Evolutionary conservation across 2,329 filamentous ascomycete species (phyloP).

Genomic region (Sclerotinia borealis): DNA sequence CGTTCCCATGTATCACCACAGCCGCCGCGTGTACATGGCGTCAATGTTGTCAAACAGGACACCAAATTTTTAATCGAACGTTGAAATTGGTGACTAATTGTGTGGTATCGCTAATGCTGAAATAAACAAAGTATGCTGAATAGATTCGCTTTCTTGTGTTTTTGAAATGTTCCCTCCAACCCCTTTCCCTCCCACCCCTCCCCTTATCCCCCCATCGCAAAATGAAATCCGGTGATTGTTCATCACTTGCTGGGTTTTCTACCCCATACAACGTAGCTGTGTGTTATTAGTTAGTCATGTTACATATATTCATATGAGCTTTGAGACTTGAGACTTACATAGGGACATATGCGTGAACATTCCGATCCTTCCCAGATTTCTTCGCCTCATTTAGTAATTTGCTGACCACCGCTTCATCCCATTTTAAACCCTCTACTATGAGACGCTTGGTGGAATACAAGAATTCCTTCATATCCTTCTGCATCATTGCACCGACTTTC

Average conservation of each 20-base stretch:
- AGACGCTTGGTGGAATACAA: neutral
- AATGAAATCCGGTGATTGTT: neutral
- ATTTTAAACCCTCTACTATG: neutral
- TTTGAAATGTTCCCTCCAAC: no score
- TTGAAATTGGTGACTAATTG: neutral
- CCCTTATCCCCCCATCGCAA: neutral
- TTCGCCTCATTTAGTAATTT: neutral
- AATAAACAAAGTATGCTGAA: neutral
- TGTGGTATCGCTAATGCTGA: neutral
- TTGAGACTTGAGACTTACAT: neutral
- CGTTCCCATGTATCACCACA: neutral
- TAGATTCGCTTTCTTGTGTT: neutral
- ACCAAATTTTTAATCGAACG: neutral
- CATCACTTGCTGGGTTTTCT: neutral
- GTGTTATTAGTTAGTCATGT: neutral
- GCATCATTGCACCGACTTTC: constrained; percentile 16
- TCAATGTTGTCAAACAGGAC: constrained; percentile 1
- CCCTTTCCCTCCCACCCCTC: no score
- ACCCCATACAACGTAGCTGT: constrained; percentile 4
- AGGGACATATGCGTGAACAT: constrained; percentile 1
- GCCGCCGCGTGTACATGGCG: constrained; percentile 1
- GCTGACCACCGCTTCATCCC: neutral
- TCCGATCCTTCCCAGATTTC: neutral
- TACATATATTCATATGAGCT: no score
- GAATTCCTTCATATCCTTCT: constrained; percentile 15